Conservation (phyloP, 2,329 filamentous ascomycete species). For the Seiridium cupressi region DNA sequence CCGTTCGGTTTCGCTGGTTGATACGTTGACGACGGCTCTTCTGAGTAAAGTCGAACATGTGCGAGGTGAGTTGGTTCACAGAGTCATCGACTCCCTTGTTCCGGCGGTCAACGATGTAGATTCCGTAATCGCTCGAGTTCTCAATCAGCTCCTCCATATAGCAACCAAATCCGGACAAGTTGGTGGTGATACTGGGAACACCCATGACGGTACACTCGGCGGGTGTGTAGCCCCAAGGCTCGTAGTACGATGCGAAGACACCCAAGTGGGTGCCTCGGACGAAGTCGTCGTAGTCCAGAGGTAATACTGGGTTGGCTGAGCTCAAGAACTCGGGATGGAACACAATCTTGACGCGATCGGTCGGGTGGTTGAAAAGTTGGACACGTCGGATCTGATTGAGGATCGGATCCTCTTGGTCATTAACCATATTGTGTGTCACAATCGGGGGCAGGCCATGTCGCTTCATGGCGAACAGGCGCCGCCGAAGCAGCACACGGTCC, state of each 20-base stretch:
- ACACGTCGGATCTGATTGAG: constrained; percentile 94
- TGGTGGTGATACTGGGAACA: constrained; percentile 96
- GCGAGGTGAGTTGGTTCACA: constrained; percentile 87
- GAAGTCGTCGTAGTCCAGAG: constrained; percentile 97
- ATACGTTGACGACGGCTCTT: constrained; percentile 97
- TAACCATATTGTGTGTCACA: constrained; percentile 98
- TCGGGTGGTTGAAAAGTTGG: constrained; percentile 93
- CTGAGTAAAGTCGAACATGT: constrained; percentile 90
- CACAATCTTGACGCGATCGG: constrained; percentile 93
- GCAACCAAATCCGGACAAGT: constrained; percentile 95
- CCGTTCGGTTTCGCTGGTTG: constrained; percentile 96
- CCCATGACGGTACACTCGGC: constrained; percentile 99
- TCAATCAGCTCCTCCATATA: constrained; percentile 99
- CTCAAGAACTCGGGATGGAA: constrained; percentile 99
- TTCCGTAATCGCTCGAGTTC: constrained; percentile 96
- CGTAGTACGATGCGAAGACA: constrained; percentile 96
- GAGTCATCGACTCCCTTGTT: constrained; percentile 96
- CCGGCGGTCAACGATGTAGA: constrained; percentile 96
- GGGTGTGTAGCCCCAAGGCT: constrained; percentile 98
- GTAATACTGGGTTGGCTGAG: constrained; percentile 90
- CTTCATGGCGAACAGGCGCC: constrained; percentile 96
- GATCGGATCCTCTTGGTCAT: constrained; percentile 89
- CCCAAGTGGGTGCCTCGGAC: constrained; percentile 95
- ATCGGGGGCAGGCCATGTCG: constrained; percentile 86
- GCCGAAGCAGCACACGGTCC: constrained; percentile 87